Conservation (phyloP, 371 early-diverging fungal species). For the Thermomucor indicae-seudaticae region DNA sequence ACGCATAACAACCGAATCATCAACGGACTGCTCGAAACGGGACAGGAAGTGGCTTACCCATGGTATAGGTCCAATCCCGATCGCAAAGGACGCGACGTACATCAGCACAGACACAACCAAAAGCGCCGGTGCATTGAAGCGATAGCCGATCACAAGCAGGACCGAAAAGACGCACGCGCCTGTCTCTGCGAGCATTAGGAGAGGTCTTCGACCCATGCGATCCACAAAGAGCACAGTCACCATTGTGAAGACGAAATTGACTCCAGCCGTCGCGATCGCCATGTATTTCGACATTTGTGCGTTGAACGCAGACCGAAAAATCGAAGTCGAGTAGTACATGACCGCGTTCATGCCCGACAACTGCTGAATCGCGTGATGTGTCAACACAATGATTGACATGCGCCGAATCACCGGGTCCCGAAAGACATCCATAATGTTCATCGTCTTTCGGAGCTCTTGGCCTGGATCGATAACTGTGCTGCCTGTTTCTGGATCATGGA, state of each 20-base stretch:
- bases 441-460: conserved; percentile 10
- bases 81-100: conserved; percentile 76
- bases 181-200: conserved; percentile 59
- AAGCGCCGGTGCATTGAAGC: conserved; percentile 36
- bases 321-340: conserved; percentile 73
- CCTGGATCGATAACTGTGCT: background rate
- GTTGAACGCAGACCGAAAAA: conserved; percentile 45
- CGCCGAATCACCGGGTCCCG: conserved; percentile 36
- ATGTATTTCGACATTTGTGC: conserved; percentile 49
- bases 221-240: conserved; percentile 63
- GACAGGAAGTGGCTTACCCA: conserved; percentile 39
- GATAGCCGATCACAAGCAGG: conserved; percentile 56
- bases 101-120: conserved; percentile 65
- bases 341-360: conserved; percentile 85
- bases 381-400: conserved; percentile 41
- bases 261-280: conserved; percentile 54
- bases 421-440: conserved; percentile 28
- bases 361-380: conserved; percentile 65
- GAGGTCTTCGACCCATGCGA: conserved; percentile 60
- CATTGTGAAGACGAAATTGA: conserved; percentile 58
- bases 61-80: conserved; percentile 82
- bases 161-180: conserved; percentile 58
- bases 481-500: conserved; percentile 1
- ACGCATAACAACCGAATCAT: too few relatives aligned
- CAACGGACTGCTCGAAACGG: background rate